phyloP scores from a whole-genome alignment of 805 yeast species.

The Myxozyma geophila region DNA sequence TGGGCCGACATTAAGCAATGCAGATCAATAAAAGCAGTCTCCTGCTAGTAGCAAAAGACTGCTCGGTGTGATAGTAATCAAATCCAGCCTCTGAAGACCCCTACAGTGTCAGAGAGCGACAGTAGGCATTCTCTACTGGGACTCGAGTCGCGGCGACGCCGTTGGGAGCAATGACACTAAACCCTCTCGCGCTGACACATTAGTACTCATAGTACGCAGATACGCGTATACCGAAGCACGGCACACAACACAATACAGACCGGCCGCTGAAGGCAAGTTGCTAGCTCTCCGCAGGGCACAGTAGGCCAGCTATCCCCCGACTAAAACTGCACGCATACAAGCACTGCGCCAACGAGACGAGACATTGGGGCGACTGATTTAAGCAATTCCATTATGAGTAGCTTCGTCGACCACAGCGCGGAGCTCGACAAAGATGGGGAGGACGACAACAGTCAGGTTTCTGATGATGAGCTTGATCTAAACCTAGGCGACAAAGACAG shows the following conservation, averaged over 20 bases:
- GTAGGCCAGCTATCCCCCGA: too few relatives aligned
- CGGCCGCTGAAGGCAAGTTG: too few relatives aligned
- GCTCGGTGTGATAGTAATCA: background rate
- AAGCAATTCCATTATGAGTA: slow-evolving; percentile 13
- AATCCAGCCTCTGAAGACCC: background rate
- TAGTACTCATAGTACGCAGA: background rate
- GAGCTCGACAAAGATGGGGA: slow-evolving; percentile 33
- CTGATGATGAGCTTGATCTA: slow-evolving; percentile 50
- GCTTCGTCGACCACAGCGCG: slow-evolving; percentile 30
- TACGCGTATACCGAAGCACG: background rate
- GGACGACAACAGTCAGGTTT: slow-evolving; percentile 35
- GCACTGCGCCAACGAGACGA: too few relatives aligned
- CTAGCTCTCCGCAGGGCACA: background rate
- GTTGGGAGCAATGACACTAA: background rate
- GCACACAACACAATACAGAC: background rate
- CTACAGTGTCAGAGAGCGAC: background rate
- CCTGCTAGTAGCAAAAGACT: too few relatives aligned
- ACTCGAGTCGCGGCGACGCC: background rate
- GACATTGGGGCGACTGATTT: too few relatives aligned
- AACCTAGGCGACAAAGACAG: slow-evolving; percentile 42
- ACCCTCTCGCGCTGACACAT: too few relatives aligned
- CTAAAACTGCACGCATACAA: too few relatives aligned
- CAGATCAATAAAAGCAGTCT: background rate
- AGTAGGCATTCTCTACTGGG: background rate
- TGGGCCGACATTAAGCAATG: slow-evolving; percentile 9